Evolutionary conservation across 208 protist genomes (phyloP).

Genomic region (Sergeia podlipaevii): DNA sequence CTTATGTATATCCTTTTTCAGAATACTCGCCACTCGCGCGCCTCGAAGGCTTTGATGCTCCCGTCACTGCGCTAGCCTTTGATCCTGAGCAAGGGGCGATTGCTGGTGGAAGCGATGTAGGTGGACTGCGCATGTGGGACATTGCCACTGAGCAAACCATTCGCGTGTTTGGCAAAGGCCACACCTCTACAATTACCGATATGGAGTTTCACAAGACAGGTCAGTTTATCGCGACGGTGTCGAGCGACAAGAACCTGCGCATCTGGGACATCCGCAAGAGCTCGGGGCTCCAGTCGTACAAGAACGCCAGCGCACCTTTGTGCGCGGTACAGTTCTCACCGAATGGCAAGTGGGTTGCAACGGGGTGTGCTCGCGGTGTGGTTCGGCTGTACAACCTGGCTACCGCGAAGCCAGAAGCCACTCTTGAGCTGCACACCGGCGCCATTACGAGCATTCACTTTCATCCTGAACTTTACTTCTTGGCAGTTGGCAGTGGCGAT

Average conservation of each 20-base stretch:
- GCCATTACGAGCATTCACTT: conserved; percentile 81
- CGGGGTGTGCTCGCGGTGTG: conserved; percentile 60
- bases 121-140: conserved; percentile 68
- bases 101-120: conserved; percentile 55
- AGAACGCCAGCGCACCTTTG: conserved; percentile 46
- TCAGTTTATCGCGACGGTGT: conserved; percentile 66
- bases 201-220: conserved; percentile 57
- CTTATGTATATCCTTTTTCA: conserved; percentile 66
- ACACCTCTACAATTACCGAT: conserved; percentile 61
- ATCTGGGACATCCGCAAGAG: conserved; percentile 88
- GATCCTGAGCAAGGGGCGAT: conserved; percentile 46
- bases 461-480: conserved; percentile 64
- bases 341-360: conserved; percentile 61
- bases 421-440: conserved; percentile 51
- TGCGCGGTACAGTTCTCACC: conserved; percentile 71
- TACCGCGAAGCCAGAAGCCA: conserved; percentile 34
- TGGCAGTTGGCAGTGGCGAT: conserved; percentile 68
- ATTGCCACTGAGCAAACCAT: conserved; percentile 47
- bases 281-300: conserved; percentile 66
- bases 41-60: conserved; percentile 43
- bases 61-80: conserved; percentile 65
- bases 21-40: conserved; percentile 40
- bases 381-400: conserved; percentile 75
- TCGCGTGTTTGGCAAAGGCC: conserved; percentile 53
- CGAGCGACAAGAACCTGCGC: conserved; percentile 67